phyloP scores from a whole-genome alignment of 805 yeast genomes.

The Candida jianshihensis region DNA sequence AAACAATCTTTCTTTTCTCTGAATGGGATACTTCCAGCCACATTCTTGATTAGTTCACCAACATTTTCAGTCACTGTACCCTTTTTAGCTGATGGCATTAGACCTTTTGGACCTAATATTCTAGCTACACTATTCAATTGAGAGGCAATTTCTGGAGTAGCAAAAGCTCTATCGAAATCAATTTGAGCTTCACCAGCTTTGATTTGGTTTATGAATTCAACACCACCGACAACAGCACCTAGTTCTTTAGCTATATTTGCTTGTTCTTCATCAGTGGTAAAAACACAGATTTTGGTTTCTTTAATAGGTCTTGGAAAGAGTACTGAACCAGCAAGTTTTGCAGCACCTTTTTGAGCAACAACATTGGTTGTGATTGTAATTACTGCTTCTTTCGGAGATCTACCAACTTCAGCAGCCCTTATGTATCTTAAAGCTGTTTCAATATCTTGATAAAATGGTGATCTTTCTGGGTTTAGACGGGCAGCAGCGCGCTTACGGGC shows the following conservation, averaged over 20 bases:
- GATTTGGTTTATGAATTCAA: slow-evolving; percentile 59
- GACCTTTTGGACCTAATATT: slow-evolving; percentile 77
- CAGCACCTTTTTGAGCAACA: slow-evolving; percentile 70
- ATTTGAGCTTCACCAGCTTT: slow-evolving; percentile 40
- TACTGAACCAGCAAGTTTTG: slow-evolving; percentile 65
- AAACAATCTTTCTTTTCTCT: slow-evolving; percentile 63
- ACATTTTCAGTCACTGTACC: slow-evolving; percentile 80
- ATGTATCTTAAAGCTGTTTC: slow-evolving; percentile 69
- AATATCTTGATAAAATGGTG: slow-evolving; percentile 65
- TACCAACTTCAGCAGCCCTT: slow-evolving; percentile 89
- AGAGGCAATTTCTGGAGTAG: slow-evolving; percentile 75
- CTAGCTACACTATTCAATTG: slow-evolving; percentile 66
- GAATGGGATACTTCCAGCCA: slow-evolving; percentile 67
- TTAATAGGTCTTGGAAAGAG: slow-evolving; percentile 68
- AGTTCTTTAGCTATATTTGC: slow-evolving; percentile 44
- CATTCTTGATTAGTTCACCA: slow-evolving; percentile 40
- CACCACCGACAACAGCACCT: slow-evolving; percentile 69
- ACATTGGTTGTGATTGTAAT: slow-evolving; percentile 59
- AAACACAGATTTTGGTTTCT: slow-evolving; percentile 57
- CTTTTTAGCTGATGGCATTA: slow-evolving; percentile 81
- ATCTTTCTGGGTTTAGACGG: slow-evolving; percentile 35
- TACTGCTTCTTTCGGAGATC: slow-evolving; percentile 63
- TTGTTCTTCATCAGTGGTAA: slow-evolving; percentile 51
- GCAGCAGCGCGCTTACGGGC: slow-evolving; percentile 31
- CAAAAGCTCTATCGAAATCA: slow-evolving; percentile 69